Evolutionary conservation across 169 alveolate genomes (phyloP).

Genomic region (Babesia sp.): DNA sequence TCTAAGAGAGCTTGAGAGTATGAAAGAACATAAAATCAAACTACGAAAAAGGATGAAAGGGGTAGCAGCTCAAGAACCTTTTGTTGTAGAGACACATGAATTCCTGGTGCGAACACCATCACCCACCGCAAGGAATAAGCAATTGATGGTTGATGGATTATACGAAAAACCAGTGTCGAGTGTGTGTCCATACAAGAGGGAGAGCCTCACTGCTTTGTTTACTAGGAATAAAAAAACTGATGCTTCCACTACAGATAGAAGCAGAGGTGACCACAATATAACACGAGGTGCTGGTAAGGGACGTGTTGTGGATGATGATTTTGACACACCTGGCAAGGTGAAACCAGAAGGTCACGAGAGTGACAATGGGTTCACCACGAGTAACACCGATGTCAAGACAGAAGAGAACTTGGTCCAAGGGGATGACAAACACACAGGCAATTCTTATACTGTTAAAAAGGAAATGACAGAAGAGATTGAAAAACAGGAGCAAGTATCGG

Average conservation of each 20-base stretch:
- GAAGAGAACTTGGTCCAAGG: too few relatives aligned
- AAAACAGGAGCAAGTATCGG: conserved; percentile 15
- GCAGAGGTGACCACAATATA: neutral
- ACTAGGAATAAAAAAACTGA: neutral
- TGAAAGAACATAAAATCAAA: conserved; percentile 43
- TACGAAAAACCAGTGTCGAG: conserved; percentile 23
- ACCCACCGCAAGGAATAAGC: conserved; percentile 28
- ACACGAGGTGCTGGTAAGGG: neutral
- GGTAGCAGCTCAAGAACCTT: conserved; percentile 16
- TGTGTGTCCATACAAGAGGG: conserved; percentile 52
- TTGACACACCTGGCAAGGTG: neutral
- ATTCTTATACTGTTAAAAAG: neutral
- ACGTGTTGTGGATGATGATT: conserved; percentile 2
- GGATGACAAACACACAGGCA: neutral
- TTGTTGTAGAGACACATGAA: conserved; percentile 32
- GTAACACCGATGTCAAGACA: neutral
- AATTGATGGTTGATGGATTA: conserved; percentile 42
- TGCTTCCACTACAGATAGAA: neutral
- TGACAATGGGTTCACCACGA: neutral
- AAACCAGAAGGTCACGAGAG: neutral
- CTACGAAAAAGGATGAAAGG: conserved; percentile 25
- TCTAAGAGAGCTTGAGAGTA: conserved; percentile 59
- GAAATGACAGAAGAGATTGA: neutral
- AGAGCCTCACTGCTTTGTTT: neutral
- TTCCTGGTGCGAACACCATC: conserved; percentile 37